phyloP scores from a whole-genome alignment of 768 basidiomycete genomes.

The Leccinum aurantiacum region DNA sequence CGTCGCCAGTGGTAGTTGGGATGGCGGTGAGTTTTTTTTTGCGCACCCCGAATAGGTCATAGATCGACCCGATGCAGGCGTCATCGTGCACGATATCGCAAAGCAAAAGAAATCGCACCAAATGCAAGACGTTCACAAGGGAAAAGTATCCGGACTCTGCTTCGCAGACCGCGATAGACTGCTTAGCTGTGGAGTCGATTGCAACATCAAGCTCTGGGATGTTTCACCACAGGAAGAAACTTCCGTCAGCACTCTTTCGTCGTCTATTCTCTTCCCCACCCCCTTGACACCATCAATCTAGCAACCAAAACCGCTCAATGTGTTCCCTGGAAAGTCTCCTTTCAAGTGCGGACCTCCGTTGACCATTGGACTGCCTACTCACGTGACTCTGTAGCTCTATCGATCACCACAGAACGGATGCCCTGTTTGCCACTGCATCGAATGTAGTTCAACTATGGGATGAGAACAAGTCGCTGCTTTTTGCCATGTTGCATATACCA shows the following conservation, averaged over 20 bases:
- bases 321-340: conserved; percentile 82
- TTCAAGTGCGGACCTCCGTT: conserved; percentile 68
- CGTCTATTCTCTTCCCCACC: not conserved
- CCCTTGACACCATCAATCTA: conserved; percentile 16
- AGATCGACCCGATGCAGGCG: conserved; percentile 44
- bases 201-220: conserved; percentile 82
- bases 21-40: conserved; percentile 69
- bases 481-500: not conserved
- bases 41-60: not conserved
- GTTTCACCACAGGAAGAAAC: conserved; percentile 38
- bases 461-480: conserved; percentile 70
- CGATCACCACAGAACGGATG: conserved; percentile 87
- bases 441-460: conserved; percentile 97
- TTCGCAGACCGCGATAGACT: conserved; percentile 64
- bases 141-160: conserved; percentile 80
- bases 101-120: conserved; percentile 52
- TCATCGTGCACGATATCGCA: conserved; percentile 83
- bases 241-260: conserved; percentile 34
- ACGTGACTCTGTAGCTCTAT: conserved; percentile 59
- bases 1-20: conserved; percentile 92
- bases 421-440: conserved; percentile 93
- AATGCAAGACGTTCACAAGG: conserved; percentile 74
- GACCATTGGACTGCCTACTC: not conserved
- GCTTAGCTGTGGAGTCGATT: conserved; percentile 81
- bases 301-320: conserved; percentile 61